phyloP scores from a whole-genome alignment of 768 basidiomycete genomes.

The Suillus hirtellus region DNA sequence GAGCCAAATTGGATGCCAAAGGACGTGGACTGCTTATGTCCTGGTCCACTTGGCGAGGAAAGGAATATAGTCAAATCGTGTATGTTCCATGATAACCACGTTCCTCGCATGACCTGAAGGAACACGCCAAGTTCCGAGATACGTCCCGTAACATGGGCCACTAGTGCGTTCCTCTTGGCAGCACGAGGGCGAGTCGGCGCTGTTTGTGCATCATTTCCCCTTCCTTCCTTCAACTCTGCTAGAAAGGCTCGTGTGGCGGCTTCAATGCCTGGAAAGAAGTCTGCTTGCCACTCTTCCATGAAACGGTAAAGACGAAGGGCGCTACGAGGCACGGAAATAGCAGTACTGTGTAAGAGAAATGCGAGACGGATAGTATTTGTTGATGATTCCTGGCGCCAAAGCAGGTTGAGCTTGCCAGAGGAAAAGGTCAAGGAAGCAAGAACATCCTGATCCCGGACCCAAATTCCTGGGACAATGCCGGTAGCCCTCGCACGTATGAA shows the following conservation, averaged over 20 bases:
- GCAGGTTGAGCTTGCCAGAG: conserved; percentile 45
- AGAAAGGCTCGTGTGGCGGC: conserved; percentile 63
- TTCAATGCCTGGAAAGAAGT: conserved; percentile 76
- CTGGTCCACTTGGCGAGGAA: conserved; percentile 37
- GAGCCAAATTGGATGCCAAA: conserved; percentile 70
- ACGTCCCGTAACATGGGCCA: conserved; percentile 53
- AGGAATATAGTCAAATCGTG: conserved; percentile 50
- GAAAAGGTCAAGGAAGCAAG: conserved; percentile 60
- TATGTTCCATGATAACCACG: conserved; percentile 80
- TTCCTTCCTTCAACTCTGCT: conserved; percentile 50
- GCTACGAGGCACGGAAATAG: conserved; percentile 73
- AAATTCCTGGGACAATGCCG: conserved; percentile 37
- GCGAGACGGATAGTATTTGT: conserved; percentile 43
- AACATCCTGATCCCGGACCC: conserved; percentile 49
- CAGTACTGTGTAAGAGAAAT: conserved; percentile 45
- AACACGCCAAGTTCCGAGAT: conserved; percentile 55
- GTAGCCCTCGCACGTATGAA: conserved; percentile 60
- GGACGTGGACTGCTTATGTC: conserved; percentile 36
- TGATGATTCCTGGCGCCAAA: conserved; percentile 47
- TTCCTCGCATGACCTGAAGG: conserved; percentile 85
- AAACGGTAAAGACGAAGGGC: conserved; percentile 78
- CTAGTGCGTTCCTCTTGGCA: conserved; percentile 15
- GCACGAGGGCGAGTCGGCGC: conserved; percentile 30
- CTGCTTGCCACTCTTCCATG: conserved; percentile 78
- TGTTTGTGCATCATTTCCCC: conserved; percentile 37